These are phyloP conservation scores for Mediolabrus comicus DNA, from an alignment of 108 stramenopile genomes.

Conservation along the genomic window DNA sequence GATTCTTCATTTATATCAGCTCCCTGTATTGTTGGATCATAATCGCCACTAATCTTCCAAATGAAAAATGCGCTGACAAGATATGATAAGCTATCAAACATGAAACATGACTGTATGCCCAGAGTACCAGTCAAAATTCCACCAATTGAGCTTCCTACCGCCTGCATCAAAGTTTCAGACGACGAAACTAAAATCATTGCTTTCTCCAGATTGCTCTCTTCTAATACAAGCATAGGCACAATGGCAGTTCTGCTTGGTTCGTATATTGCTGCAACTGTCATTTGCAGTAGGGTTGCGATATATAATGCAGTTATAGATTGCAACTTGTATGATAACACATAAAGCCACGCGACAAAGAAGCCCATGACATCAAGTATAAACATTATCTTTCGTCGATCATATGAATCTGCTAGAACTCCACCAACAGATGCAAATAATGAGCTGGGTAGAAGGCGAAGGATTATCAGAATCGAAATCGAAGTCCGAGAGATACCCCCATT, in stretches of 20 bases:
- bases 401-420: slow-evolving; percentile 65
- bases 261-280: slow-evolving; percentile 60
- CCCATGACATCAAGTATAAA: slow-evolving; percentile 58
- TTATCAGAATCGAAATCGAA: slow-evolving; percentile 58
- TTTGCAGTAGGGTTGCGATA: slow-evolving; percentile 53
- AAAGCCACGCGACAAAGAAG: slow-evolving; percentile 40
- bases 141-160: slow-evolving; percentile 57
- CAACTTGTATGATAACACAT: slow-evolving; percentile 45
- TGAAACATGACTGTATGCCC: slow-evolving; percentile 61
- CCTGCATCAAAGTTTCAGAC: slow-evolving; percentile 60
- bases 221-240: slow-evolving; percentile 54
- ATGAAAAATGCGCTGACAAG: slow-evolving; percentile 49
- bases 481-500: slow-evolving; percentile 28
- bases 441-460: slow-evolving; percentile 63
- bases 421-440: slow-evolving; percentile 59
- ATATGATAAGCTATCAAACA: slow-evolving; percentile 52
- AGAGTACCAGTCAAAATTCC: slow-evolving; percentile 48
- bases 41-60: slow-evolving; percentile 31
- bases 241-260: slow-evolving; percentile 56
- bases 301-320: slow-evolving; percentile 55
- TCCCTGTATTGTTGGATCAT: slow-evolving; percentile 1
- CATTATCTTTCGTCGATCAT: slow-evolving; percentile 62
- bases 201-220: slow-evolving; percentile 59
- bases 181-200: slow-evolving; percentile 63
- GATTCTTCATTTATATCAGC: background rate